A percentile compares a stretch with the other conserved stretches of the same genome.
phyloP scores from a whole-genome alignment of 805 yeast species.

The Isabelozyma gotoi region DNA sequence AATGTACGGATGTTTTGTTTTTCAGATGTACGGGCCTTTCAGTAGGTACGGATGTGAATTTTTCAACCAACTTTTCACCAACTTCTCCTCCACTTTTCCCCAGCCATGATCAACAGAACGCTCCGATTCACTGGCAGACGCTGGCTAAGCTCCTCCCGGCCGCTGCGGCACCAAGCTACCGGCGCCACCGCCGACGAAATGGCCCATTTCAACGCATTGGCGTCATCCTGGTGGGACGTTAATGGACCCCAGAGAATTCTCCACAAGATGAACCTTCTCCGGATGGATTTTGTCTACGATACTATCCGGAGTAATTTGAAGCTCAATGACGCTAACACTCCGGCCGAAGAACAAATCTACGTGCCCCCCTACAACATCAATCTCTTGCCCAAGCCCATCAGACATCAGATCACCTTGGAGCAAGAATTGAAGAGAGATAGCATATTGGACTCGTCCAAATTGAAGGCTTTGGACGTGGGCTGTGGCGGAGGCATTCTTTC shows the following conservation, averaged over 20 bases:
- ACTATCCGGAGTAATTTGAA: conserved; percentile 48
- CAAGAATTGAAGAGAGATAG: conserved; percentile 48
- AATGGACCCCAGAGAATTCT: conserved; percentile 89
- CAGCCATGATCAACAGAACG: background rate
- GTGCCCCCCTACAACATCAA: conserved; percentile 77
- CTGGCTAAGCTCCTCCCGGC: background rate
- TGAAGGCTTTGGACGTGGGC: conserved; percentile 80
- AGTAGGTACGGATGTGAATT: background rate
- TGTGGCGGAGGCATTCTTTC: conserved; percentile 97
- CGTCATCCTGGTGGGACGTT: conserved; percentile 98
- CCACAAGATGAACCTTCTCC: conserved; percentile 87
- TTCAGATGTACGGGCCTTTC: too few species aligned
- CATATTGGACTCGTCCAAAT: conserved; percentile 31
- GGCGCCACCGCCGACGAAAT: conserved; percentile 62
- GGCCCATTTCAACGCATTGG: conserved; percentile 80
- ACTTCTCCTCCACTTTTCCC: background rate
- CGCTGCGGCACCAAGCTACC: conserved; percentile 17
- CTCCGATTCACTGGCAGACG: background rate
- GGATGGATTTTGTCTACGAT: conserved; percentile 82
- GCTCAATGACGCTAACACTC: conserved; percentile 32
- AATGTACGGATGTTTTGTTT: too few species aligned
- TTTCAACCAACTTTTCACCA: background rate
- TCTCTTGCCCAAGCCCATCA: conserved; percentile 60
- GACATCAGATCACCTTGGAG: conserved; percentile 46
- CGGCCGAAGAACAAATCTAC: conserved; percentile 50